Evolutionary conservation across 2,329 filamentous ascomycete genomes (phyloP).

Genomic region (Hypoxylon sp.): DNA sequence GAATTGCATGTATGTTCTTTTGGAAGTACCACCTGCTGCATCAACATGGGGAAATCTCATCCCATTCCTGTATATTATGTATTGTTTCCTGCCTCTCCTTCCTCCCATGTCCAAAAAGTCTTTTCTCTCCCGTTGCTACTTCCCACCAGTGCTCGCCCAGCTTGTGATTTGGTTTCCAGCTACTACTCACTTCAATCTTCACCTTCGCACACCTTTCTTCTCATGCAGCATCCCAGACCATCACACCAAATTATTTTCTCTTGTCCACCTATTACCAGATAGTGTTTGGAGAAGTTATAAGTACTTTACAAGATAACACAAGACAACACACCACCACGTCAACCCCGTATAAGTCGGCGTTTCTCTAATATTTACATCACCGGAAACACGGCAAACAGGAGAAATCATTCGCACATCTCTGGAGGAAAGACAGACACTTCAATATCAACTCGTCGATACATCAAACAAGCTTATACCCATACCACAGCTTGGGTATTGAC

Average conservation of each 20-base stretch:
- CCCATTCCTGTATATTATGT: slow-evolving; percentile 32
- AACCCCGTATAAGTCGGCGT: slow-evolving; percentile 10
- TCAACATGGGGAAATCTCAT: slow-evolving; percentile 17
- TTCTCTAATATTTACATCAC: slow-evolving; percentile 5
- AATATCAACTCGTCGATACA: neutral
- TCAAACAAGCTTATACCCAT: slow-evolving; percentile 13
- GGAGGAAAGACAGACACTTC: slow-evolving; percentile 2
- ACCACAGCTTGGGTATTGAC: neutral
- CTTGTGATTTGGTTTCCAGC: too few species aligned
- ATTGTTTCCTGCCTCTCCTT: slow-evolving; percentile 8
- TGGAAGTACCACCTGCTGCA: neutral
- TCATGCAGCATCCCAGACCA: neutral
- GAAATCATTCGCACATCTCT: too few species aligned
- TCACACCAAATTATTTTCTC: slow-evolving; percentile 6
- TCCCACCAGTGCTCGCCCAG: too few species aligned
- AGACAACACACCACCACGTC: neutral
- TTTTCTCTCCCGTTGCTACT: slow-evolving; percentile 10
- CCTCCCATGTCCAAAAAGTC: slow-evolving; percentile 18
- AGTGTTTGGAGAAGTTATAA: slow-evolving; percentile 1
- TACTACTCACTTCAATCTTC: neutral
- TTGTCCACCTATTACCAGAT: slow-evolving; percentile 4
- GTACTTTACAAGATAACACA: neutral
- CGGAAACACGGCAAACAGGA: slow-evolving; percentile 1
- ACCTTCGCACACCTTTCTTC: neutral
- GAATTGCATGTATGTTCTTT: neutral